Conservation (phyloP, 768 basidiomycete genomes). For the Boletus sp. region DNA sequence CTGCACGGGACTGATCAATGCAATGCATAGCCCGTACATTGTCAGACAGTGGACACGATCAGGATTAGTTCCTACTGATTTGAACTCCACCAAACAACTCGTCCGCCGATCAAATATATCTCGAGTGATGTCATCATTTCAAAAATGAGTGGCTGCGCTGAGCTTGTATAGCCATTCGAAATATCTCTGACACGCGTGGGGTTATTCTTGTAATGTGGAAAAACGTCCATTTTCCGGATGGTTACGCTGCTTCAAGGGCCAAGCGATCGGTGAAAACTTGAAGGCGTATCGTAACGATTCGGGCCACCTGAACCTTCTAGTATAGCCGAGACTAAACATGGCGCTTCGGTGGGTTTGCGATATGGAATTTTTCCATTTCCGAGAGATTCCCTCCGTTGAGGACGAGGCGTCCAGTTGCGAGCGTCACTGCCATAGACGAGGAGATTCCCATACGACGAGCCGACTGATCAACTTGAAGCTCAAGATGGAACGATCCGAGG, state of each 20-base stretch:
- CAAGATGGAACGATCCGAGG: neutral
- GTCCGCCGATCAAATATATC: neutral
- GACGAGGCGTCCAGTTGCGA: neutral
- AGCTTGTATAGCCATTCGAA: neutral
- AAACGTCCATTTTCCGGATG: neutral
- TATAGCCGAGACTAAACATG: constrained; percentile 4
- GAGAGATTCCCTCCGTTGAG: constrained; percentile 5
- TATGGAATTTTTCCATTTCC: neutral
- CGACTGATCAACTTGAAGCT: neutral
- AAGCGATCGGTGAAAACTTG: too few relatives aligned
- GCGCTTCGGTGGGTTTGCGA: neutral
- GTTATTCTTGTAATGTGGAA: neutral
- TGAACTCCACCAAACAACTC: neutral
- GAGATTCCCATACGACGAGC: neutral
- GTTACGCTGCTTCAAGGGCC: too few relatives aligned
- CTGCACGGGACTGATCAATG: neutral
- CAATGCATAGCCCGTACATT: too few relatives aligned
- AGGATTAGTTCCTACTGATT: too few relatives aligned
- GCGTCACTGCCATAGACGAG: neutral
- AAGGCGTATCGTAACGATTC: neutral
- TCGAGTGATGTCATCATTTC: constrained; percentile 7
- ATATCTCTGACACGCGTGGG: neutral
- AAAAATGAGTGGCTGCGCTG: neutral
- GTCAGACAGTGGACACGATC: too few relatives aligned
- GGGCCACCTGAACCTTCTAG: neutral